Evolutionary conservation across 176 grass and related monocot species (phyloP).

Genomic region (Cenchrus fungigraminus): DNA sequence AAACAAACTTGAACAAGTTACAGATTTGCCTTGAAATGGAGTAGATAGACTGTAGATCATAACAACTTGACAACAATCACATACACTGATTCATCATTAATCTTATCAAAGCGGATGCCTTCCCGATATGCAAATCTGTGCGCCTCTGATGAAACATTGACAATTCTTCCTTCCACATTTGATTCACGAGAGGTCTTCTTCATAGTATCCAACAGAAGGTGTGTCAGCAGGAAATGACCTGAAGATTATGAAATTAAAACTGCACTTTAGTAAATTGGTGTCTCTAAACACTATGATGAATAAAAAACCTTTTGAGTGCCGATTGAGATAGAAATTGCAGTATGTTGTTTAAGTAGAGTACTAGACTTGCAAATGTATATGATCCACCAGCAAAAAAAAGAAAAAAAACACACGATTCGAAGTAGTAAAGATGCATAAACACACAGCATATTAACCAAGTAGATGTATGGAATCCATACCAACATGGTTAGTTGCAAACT

Average conservation of each 20-base stretch:
- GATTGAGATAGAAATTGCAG: not conserved
- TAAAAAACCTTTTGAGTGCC: not conserved
- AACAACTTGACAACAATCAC: conserved; percentile 20
- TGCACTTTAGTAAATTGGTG: not conserved
- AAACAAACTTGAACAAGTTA: conserved; percentile 43
- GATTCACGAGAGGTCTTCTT: conserved; percentile 74
- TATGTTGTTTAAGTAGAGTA: not conserved
- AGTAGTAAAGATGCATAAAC: not conserved
- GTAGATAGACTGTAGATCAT: not conserved
- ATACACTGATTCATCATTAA: conserved; percentile 83
- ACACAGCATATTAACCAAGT: not conserved
- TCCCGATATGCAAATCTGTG: conserved; percentile 71
- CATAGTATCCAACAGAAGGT: conserved; percentile 90
- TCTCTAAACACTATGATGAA: not conserved
- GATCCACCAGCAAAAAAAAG: no score
- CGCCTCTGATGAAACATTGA: conserved; percentile 84
- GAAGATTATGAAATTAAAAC: conserved; percentile 30
- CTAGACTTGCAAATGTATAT: not conserved
- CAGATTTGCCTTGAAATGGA: not conserved
- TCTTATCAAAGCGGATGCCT: conserved; percentile 80
- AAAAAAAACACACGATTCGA: not conserved
- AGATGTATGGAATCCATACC: conserved; percentile 49
- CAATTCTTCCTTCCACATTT: conserved; percentile 84
- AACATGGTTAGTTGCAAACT: conserved; percentile 96
- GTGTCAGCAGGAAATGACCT: conserved; percentile 95